phyloP scores from a whole-genome alignment of 2,329 filamentous ascomycete genomes.

The Fusarium sp. region DNA sequence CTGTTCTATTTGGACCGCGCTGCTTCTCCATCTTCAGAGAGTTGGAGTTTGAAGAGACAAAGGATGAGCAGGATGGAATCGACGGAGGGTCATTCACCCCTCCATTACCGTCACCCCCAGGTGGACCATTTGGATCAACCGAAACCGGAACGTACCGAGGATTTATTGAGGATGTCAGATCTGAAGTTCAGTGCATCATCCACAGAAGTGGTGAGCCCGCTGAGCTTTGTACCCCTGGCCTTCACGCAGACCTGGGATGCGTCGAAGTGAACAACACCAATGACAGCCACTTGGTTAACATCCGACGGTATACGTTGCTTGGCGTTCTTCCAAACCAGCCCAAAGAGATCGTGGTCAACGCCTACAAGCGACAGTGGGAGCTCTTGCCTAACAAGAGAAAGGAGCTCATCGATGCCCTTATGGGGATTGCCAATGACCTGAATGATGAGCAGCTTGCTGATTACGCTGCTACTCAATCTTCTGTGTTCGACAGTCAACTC shows the following conservation, averaged over 20 bases:
- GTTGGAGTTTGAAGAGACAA: conserved; percentile 61
- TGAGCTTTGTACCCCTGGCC: conserved; percentile 48
- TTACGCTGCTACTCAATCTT: conserved; percentile 53
- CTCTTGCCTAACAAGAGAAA: conserved; percentile 46
- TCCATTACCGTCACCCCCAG: conserved; percentile 48
- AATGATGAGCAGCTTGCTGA: conserved; percentile 51
- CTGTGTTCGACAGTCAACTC: conserved; percentile 53
- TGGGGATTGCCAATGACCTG: conserved; percentile 50
- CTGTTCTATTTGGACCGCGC: conserved; percentile 63
- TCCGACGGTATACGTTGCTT: conserved; percentile 50
- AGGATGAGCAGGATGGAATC: conserved; percentile 53
- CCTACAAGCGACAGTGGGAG: conserved; percentile 57
- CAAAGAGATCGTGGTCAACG: conserved; percentile 51
- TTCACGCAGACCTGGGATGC: conserved; percentile 49
- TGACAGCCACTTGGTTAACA: conserved; percentile 46
- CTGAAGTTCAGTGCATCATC: conserved; percentile 60
- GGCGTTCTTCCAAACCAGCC: conserved; percentile 53
- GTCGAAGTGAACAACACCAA: conserved; percentile 45
- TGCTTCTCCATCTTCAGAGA: conserved; percentile 61
- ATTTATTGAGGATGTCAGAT: conserved; percentile 62
- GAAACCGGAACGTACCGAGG: conserved; percentile 57
- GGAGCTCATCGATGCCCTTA: conserved; percentile 48
- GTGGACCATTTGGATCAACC: conserved; percentile 50
- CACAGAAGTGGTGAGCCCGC: conserved; percentile 48
- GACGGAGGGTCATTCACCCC: conserved; percentile 54